Conservation (phyloP, 306 rosid genomes). For the Canavalia gladiata region DNA sequence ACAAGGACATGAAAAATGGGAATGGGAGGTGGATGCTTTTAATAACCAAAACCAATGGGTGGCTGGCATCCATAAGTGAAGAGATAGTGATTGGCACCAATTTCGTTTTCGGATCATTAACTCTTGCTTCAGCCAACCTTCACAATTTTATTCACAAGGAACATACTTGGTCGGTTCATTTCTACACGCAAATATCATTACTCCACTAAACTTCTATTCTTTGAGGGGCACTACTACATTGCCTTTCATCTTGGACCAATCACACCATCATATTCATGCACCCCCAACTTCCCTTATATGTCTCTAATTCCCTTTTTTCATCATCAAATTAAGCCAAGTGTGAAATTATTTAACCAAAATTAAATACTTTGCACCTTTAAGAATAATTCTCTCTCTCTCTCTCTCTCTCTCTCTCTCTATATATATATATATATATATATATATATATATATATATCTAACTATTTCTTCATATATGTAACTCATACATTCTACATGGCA, state of each 20-base stretch:
- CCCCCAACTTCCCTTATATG: not conserved
- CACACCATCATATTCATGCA: not conserved
- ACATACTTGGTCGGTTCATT: slow-evolving; percentile 48
- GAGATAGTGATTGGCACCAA: slow-evolving; percentile 38
- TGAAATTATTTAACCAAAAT: too few species aligned
- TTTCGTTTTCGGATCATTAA: slow-evolving; percentile 39
- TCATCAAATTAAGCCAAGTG: not conserved
- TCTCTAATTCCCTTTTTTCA: not conserved
- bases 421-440: too few species aligned
- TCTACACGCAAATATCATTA: slow-evolving; percentile 33
- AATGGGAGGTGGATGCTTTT: not conserved
- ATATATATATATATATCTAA: too few species aligned
- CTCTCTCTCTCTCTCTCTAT: too few species aligned
- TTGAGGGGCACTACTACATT: too few species aligned
- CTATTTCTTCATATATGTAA: too few species aligned
- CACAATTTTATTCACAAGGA: slow-evolving; percentile 20
- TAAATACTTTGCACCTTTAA: too few species aligned
- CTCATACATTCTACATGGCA: too few species aligned
- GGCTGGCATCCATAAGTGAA: slow-evolving; percentile 36
- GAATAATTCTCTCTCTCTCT: too few species aligned
- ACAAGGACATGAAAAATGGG: slow-evolving; percentile 25
- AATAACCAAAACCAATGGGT: slow-evolving; percentile 28
- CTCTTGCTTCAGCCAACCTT: slow-evolving; percentile 33
- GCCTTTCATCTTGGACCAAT: not conserved
- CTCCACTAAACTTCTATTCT: not conserved